Evolutionary conservation across 192 early-diverging fungal genomes (phyloP).

Genomic region (Diversispora eburnea): DNA sequence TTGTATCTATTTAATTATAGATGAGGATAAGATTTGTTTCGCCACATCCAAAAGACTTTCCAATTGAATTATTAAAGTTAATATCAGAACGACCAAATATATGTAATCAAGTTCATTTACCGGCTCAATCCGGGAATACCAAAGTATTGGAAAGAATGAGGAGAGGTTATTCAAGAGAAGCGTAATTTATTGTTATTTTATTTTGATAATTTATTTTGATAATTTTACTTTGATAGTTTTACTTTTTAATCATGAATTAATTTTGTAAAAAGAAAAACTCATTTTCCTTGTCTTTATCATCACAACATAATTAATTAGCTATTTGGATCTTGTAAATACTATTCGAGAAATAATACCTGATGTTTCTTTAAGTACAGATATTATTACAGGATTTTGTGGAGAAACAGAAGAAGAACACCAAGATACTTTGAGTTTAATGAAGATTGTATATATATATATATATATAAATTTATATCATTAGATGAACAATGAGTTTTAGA

Average conservation of each 20-base stretch:
- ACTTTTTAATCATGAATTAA: no score
- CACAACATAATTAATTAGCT: not conserved
- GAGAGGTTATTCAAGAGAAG: slow-evolving; percentile 68
- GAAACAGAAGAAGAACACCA: slow-evolving; percentile 70
- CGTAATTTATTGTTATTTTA: slow-evolving; percentile 31
- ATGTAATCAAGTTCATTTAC: slow-evolving; percentile 71
- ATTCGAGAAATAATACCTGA: slow-evolving; percentile 68
- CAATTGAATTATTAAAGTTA: slow-evolving; percentile 63
- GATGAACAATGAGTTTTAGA: no score
- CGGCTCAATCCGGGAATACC: slow-evolving; percentile 68
- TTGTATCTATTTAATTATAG: slow-evolving; percentile 18
- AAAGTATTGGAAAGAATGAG: slow-evolving; percentile 67
- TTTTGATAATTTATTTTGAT: not conserved
- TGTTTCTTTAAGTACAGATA: slow-evolving; percentile 69
- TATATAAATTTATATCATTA: no score
- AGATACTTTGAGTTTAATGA: slow-evolving; percentile 66
- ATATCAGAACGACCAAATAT: slow-evolving; percentile 67
- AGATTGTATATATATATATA: slow-evolving; percentile 18
- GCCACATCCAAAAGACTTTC: slow-evolving; percentile 80
- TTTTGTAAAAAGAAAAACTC: no score
- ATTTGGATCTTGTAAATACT: slow-evolving; percentile 59
- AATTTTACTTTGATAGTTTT: not conserved
- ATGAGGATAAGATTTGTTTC: slow-evolving; percentile 77
- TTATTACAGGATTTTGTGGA: slow-evolving; percentile 76
- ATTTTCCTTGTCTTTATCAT: no score